Percentiles rank a stretch among this genome's conserved stretches.
These are phyloP conservation scores for Prunus mira DNA, from an alignment of 306 rosid genomes.

Conservation along the genomic window DNA sequence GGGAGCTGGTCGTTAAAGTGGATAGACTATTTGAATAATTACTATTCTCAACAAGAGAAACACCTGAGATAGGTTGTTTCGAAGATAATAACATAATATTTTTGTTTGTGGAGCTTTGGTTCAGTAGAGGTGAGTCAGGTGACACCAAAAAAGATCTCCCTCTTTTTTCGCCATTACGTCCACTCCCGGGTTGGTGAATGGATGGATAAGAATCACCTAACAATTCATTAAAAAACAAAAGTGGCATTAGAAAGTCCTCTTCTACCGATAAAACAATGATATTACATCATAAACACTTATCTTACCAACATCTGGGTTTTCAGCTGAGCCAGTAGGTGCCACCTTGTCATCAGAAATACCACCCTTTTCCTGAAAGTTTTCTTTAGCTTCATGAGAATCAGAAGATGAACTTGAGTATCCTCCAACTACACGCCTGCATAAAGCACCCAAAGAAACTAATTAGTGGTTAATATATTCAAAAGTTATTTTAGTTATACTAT, in stretches of 20 bases:
- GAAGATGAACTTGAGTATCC: slow-evolving; percentile 52
- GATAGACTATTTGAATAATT: slow-evolving; percentile 26
- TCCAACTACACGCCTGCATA: slow-evolving; percentile 53
- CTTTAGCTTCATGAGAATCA: slow-evolving; percentile 66
- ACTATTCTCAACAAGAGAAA: slow-evolving; percentile 32
- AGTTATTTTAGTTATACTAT: not conserved
- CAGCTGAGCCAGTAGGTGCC: slow-evolving; percentile 38
- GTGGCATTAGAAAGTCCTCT: slow-evolving; percentile 19
- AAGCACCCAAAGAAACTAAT: slow-evolving; percentile 7
- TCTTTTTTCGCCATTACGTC: slow-evolving; percentile 33
- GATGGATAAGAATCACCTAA: slow-evolving; percentile 36
- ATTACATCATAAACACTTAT: slow-evolving; percentile 19
- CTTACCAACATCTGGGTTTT: slow-evolving; percentile 55
- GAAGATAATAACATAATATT: slow-evolving; percentile 33
- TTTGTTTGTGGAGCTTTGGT: slow-evolving; percentile 34
- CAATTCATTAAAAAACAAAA: slow-evolving; percentile 25
- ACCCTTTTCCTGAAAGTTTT: slow-evolving; percentile 39
- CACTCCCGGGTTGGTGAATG: slow-evolving; percentile 34
- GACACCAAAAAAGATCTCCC: slow-evolving; percentile 38
- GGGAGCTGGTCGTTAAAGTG: slow-evolving; percentile 36
- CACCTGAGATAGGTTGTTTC: slow-evolving; percentile 29
- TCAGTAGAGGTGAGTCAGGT: slow-evolving; percentile 35
- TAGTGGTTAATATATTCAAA: slow-evolving; percentile 3
- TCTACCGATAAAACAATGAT: slow-evolving; percentile 15
- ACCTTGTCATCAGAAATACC: slow-evolving; percentile 47